Conservation (phyloP, 1,284 basidiomycete genomes). For the Microbotryum violaceum region DNA sequence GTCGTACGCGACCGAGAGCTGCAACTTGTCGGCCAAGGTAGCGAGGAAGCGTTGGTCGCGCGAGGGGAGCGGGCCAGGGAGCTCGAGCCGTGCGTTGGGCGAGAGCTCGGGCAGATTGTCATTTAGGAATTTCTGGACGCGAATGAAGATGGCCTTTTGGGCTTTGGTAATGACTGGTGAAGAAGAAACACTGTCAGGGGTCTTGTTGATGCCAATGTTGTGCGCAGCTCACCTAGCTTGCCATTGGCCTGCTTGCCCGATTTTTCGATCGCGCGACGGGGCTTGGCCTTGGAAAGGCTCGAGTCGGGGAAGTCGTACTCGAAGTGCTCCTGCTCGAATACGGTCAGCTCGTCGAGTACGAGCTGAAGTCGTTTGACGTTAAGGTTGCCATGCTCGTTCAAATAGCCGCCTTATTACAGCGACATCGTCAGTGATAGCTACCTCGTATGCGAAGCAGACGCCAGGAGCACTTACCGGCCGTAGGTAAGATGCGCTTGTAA, state of each 20-base stretch:
- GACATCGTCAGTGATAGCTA: not conserved
- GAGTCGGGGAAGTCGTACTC: slow-evolving; percentile 81
- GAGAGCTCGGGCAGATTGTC: slow-evolving; percentile 19
- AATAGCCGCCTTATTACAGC: slow-evolving; percentile 63
- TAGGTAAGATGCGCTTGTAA: slow-evolving; percentile 84
- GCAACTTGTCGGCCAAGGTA: slow-evolving; percentile 63
- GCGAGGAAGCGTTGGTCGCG: slow-evolving; percentile 69
- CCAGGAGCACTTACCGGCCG: slow-evolving; percentile 53
- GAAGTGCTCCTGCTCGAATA: slow-evolving; percentile 82
- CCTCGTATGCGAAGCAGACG: not conserved
- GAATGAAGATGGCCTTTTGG: slow-evolving; percentile 67
- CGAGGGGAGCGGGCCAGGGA: slow-evolving; percentile 69
- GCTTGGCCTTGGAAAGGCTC: slow-evolving; percentile 64
- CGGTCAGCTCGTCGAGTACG: slow-evolving; percentile 76
- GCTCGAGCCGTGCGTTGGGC: slow-evolving; percentile 49
- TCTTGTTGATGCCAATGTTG: not conserved
- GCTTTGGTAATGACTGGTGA: slow-evolving; percentile 39
- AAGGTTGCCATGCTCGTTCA: slow-evolving; percentile 84
- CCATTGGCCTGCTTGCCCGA: slow-evolving; percentile 64
- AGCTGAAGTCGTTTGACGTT: slow-evolving; percentile 73
- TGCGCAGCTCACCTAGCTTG: not conserved
- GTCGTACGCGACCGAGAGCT: slow-evolving; percentile 74
- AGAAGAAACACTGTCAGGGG: not conserved
- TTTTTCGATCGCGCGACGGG: too few relatives aligned
- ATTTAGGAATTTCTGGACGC: slow-evolving; percentile 63